Percentiles rank a stretch among this genome's conserved stretches.
Conservation (phyloP, 495 filamentous ascomycete genomes). For the Astrothelium subdiscretum region DNA sequence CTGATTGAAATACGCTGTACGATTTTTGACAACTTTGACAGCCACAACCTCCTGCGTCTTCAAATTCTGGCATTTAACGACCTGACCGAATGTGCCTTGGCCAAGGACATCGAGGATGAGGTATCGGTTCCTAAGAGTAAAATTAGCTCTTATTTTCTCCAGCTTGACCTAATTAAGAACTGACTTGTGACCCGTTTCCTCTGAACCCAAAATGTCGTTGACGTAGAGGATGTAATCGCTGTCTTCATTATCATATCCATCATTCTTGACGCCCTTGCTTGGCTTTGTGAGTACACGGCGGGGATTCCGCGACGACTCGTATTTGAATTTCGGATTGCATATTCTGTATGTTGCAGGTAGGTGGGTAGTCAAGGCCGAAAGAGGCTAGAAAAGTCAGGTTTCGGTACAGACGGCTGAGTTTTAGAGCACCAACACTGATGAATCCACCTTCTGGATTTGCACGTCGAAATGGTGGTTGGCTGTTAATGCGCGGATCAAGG, state of each 20-base stretch:
- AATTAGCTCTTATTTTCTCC: constrained; percentile 37
- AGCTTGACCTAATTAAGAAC: neutral
- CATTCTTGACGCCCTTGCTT: constrained; percentile 97
- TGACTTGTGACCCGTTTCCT: constrained; percentile 85
- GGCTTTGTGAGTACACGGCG: constrained; percentile 96
- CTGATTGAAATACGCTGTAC: constrained; percentile 99
- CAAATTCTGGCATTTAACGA: constrained; percentile 97
- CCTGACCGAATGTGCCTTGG: constrained; percentile 98
- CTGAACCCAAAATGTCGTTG: constrained; percentile 95
- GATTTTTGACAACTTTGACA: constrained; percentile 98
- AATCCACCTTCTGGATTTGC: constrained; percentile 97
- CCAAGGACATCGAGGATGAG: constrained; percentile 96
- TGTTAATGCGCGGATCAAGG: constrained; percentile 69
- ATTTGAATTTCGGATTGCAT: constrained; percentile 97
- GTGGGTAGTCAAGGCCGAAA: constrained; percentile 91
- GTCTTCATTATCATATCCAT: constrained; percentile 98
- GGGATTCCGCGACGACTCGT: constrained; percentile 97
- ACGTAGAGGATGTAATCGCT: constrained; percentile 99
- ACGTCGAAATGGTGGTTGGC: constrained; percentile 80
- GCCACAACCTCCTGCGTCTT: constrained; percentile 98
- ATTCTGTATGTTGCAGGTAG: constrained; percentile 94
- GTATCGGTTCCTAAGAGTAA: constrained; percentile 68
- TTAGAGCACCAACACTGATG: constrained; percentile 65
- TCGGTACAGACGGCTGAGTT: neutral
- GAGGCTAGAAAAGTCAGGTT: constrained; percentile 47